These are phyloP conservation scores for Tremella fuciformis DNA, from an alignment of 768 basidiomycete genomes.

Conservation along the genomic window DNA sequence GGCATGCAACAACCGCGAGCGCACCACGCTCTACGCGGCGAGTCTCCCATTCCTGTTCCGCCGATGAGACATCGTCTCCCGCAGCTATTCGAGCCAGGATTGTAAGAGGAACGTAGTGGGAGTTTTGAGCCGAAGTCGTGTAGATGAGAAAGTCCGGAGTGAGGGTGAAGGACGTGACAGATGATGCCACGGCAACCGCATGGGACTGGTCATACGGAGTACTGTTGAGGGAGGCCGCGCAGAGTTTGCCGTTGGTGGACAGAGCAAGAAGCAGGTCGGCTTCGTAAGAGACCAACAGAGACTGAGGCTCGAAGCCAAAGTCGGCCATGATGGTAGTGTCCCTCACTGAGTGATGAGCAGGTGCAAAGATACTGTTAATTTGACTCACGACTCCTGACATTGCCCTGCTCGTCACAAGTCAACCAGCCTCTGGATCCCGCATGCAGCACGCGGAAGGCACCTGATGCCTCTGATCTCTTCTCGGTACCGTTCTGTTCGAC, in stretches of 20 bases:
- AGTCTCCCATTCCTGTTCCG: constrained; percentile 60
- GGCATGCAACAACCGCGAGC: constrained; percentile 79
- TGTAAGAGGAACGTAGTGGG: constrained; percentile 65
- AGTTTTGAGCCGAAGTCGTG: constrained; percentile 78
- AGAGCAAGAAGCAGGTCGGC: constrained; percentile 62
- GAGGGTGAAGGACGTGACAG: constrained; percentile 64
- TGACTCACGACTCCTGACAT: neutral
- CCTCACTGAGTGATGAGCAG: constrained; percentile 12
- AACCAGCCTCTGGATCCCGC: constrained; percentile 24
- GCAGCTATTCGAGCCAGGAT: constrained; percentile 29
- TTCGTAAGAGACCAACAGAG: constrained; percentile 23
- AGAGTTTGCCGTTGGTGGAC: constrained; percentile 63
- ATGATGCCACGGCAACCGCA: constrained; percentile 41
- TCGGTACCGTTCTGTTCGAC: neutral
- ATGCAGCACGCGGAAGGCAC: neutral
- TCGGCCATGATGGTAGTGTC: too few species aligned
- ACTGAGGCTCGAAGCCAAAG: constrained; percentile 30
- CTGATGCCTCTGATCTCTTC: neutral
- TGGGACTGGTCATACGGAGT: constrained; percentile 58
- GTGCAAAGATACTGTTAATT: constrained; percentile 6
- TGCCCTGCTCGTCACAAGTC: constrained; percentile 12
- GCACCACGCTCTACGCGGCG: constrained; percentile 86
- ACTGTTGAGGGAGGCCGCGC: constrained; percentile 64
- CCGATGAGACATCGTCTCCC: constrained; percentile 35
- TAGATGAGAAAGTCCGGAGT: constrained; percentile 76